Conservation (phyloP, 345 rosid genomes). For the Bruguiera sexangula region DNA sequence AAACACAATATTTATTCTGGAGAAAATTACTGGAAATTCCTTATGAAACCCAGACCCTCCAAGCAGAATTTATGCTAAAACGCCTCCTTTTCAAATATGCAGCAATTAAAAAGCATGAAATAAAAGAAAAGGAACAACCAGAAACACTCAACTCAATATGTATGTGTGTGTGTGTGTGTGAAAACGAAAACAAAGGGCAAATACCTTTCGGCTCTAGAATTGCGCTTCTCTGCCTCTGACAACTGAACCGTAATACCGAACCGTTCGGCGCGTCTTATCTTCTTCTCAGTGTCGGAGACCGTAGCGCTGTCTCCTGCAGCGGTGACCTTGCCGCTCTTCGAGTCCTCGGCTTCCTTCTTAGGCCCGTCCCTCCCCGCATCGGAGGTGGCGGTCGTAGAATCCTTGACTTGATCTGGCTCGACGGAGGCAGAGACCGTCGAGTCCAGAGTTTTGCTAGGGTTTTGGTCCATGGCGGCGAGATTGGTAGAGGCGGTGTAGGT, state of each 20-base stretch:
- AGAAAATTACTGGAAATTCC: too few relatives aligned
- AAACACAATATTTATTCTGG: too few relatives aligned
- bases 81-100: too few relatives aligned
- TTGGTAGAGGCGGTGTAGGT: neutral
- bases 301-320: slow-evolving; percentile 31
- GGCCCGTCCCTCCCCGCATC: neutral
- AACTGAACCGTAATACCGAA: slow-evolving; percentile 72
- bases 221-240: slow-evolving; percentile 87
- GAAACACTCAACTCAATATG: too few relatives aligned
- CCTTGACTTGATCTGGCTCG: slow-evolving; percentile 32
- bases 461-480: neutral
- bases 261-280: slow-evolving; percentile 92
- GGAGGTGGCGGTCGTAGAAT: slow-evolving; percentile 16
- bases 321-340: slow-evolving; percentile 25
- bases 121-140: too few relatives aligned
- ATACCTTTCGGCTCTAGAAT: slow-evolving; percentile 91
- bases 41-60: too few relatives aligned
- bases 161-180: too few relatives aligned
- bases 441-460: slow-evolving; percentile 3
- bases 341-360: slow-evolving; percentile 23
- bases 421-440: slow-evolving; percentile 2
- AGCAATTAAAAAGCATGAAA: too few relatives aligned
- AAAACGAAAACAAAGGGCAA: too few relatives aligned
- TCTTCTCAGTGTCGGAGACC: slow-evolving; percentile 56
- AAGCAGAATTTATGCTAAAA: too few relatives aligned